Percentiles rank a stretch among this genome's conserved stretches.
These are phyloP conservation scores for Anisodus acutangulus DNA, from an alignment of 257 asterid species.

Conservation along the genomic window DNA sequence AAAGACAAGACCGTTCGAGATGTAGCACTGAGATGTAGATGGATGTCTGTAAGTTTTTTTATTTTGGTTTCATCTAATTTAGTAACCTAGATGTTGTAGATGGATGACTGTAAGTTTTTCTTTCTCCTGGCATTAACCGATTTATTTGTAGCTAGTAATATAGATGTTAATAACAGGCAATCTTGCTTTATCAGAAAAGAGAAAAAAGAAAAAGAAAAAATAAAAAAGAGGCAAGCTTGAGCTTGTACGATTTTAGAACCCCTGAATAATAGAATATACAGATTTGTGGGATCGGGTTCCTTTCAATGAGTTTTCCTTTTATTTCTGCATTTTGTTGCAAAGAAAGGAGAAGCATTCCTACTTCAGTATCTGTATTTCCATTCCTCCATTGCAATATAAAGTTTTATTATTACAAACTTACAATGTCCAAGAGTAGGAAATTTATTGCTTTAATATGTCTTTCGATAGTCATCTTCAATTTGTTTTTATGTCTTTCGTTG, in stretches of 20 bases:
- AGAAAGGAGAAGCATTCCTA: background rate
- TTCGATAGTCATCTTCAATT: background rate
- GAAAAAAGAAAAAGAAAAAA: background rate
- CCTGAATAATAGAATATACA: background rate
- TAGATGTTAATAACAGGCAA: background rate
- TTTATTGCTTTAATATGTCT: background rate
- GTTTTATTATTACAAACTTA: background rate
- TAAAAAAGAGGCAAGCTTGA: background rate
- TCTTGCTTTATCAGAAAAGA: background rate
- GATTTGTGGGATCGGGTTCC: background rate
- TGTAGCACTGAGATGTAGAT: constrained; percentile 87
- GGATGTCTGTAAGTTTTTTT: constrained; percentile 79
- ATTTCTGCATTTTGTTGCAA: constrained; percentile 1
- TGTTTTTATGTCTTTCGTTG: too few relatives aligned
- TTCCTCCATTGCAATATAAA: background rate
- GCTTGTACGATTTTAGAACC: background rate
- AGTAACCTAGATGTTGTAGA: constrained; percentile 16
- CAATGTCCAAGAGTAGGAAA: background rate
- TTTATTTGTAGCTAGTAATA: constrained; percentile 18
- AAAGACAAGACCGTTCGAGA: constrained; percentile 93
- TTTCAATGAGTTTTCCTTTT: constrained; percentile 18
- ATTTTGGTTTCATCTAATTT: constrained; percentile 17
- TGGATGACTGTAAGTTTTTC: background rate
- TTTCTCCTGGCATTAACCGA: background rate
- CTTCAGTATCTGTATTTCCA: background rate